Conservation (phyloP, 1,139 yeast genomes). For the Lodderomyces jiufengensis region DNA sequence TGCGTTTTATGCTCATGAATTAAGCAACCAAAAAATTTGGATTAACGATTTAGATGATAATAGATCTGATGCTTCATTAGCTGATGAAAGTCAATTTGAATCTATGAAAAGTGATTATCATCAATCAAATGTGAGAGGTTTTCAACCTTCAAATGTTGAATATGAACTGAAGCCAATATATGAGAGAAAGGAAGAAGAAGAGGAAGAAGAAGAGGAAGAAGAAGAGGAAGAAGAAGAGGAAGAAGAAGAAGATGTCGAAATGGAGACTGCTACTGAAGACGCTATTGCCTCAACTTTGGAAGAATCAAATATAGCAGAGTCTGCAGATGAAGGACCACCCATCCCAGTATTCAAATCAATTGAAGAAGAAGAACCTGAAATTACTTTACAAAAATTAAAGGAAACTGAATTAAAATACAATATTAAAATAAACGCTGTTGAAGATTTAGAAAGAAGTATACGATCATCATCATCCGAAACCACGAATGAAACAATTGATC, state of each 20-base stretch:
- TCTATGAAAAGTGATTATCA: constrained; percentile 8
- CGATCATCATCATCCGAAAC: constrained; percentile 2
- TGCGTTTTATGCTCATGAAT: constrained; percentile 16
- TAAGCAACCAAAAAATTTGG: constrained; percentile 8
- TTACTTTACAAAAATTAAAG: constrained; percentile 24
- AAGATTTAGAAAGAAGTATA: constrained; percentile 23
- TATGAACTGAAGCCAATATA: too few species aligned
- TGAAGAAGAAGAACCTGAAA: constrained; percentile 30
- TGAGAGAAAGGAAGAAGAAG: constrained; percentile 5
- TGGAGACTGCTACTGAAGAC: neutral
- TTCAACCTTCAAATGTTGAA: neutral
- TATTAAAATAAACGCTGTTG: constrained; percentile 30
- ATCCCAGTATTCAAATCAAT: constrained; percentile 32
- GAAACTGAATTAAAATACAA: constrained; percentile 32
- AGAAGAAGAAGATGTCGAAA: neutral
- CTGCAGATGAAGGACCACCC: constrained; percentile 14
- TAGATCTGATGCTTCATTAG: constrained; percentile 27
- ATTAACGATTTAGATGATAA: constrained; percentile 18
- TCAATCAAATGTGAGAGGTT: neutral
- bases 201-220: constrained; percentile 1
- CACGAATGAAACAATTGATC: constrained; percentile 1
- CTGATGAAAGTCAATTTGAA: constrained; percentile 21
- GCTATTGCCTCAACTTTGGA: too few species aligned
- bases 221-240: constrained; percentile 1
- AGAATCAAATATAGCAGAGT: constrained; percentile 1